These are phyloP conservation scores for Basipetospora chlamydospora DNA, from an alignment of 2,329 filamentous ascomycete genomes.

Conservation along the genomic window DNA sequence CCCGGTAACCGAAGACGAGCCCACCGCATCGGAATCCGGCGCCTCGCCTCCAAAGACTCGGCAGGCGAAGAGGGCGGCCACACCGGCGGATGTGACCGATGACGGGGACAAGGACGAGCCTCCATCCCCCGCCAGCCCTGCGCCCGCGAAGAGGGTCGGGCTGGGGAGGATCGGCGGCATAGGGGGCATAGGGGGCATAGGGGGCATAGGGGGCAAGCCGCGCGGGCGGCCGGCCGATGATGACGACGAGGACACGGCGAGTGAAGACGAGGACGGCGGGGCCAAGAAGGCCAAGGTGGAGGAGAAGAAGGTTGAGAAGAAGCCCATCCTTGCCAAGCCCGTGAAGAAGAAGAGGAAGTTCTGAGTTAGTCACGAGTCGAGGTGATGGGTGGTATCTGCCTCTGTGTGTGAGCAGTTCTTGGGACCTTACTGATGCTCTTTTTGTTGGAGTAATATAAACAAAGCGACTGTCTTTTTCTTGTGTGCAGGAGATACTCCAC, in stretches of 20 bases:
- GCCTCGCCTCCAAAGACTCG: neutral
- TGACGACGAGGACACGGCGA: neutral
- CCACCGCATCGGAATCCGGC: conserved; percentile 4
- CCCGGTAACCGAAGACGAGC: conserved; percentile 1
- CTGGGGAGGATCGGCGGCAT: neutral
- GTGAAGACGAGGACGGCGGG: neutral
- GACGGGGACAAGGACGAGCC: no score
- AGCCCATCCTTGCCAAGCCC: neutral
- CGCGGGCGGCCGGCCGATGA: neutral
- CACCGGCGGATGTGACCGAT: no score
- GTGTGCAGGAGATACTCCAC: no score
- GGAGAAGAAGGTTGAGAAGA: conserved; percentile 1
- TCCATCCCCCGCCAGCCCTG: neutral
- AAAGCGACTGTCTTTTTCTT: no score
- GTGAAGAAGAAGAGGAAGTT: conserved; percentile 7
- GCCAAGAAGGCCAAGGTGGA: neutral
- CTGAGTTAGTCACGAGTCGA: no score
- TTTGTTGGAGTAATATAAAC: no score
- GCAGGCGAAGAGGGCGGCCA: neutral
- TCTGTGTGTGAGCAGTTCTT: no score
- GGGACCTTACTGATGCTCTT: no score
- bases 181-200: conserved; percentile 2
- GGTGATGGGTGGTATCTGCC: no score
- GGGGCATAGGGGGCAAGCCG: no score
- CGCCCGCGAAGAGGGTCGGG: neutral